Percentiles rank a stretch among this genome's conserved stretches.
Evolutionary conservation across 2,329 filamentous ascomycete species (phyloP).

Genomic region (Myriosclerotinia curreyana): DNA sequence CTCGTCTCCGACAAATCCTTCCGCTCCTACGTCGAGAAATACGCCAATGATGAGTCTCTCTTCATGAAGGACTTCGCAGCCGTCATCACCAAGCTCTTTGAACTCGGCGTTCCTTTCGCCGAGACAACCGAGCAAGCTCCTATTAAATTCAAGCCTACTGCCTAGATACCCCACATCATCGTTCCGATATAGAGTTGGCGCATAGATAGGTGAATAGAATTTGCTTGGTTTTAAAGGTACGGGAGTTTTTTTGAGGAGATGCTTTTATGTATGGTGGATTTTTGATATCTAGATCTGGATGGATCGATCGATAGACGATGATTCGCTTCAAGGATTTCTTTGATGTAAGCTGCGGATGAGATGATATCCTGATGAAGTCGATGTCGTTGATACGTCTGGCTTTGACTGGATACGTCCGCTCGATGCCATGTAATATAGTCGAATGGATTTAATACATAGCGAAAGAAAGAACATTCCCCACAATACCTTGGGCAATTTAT

Average conservation of each 20-base stretch:
- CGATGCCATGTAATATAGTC: background rate
- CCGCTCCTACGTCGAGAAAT: conserved; percentile 74
- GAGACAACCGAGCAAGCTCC: conserved; percentile 55
- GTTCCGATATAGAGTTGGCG: background rate
- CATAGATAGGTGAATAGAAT: background rate
- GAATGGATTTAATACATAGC: background rate
- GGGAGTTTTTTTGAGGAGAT: conserved; percentile 2
- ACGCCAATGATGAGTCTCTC: conserved; percentile 82
- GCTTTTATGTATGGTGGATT: background rate
- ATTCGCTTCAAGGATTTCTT: background rate
- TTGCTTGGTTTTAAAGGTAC: conserved; percentile 8
- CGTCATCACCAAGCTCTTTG: conserved; percentile 78
- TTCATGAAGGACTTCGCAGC: conserved; percentile 94
- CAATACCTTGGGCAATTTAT: background rate
- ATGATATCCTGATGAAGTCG: background rate
- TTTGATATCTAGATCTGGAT: background rate
- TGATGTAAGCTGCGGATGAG: too few species aligned
- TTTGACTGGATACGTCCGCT: background rate
- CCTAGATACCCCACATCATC: conserved; percentile 27
- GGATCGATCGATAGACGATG: background rate
- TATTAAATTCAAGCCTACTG: conserved; percentile 61
- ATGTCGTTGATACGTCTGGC: background rate
- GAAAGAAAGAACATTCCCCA: background rate
- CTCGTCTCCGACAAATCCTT: conserved; percentile 87
- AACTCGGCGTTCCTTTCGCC: conserved; percentile 88